phyloP scores from a whole-genome alignment of 495 filamentous ascomycete species.

The Podospora tetraspora region DNA sequence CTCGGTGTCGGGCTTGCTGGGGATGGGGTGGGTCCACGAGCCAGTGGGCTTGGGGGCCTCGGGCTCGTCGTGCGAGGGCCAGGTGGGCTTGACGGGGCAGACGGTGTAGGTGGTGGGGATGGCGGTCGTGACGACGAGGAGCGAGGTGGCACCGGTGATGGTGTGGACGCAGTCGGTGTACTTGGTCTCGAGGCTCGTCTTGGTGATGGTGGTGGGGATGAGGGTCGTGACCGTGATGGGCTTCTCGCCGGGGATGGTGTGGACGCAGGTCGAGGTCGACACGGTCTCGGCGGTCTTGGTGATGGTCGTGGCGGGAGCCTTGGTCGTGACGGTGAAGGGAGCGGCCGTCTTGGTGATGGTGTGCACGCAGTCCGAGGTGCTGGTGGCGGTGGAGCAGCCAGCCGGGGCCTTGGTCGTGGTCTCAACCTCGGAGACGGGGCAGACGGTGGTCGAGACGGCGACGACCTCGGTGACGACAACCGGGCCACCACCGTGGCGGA shows the following conservation, averaged over 20 bases:
- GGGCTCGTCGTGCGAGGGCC: not conserved
- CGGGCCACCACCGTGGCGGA: slow-evolving; percentile 34
- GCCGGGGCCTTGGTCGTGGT: not conserved
- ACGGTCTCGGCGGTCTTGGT: not conserved
- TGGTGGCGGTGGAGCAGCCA: slow-evolving; percentile 3
- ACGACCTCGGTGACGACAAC: slow-evolving; percentile 17
- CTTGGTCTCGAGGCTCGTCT: not conserved
- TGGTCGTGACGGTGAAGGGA: slow-evolving; percentile 3
- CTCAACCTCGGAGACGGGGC: slow-evolving; percentile 4
- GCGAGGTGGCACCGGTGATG: not conserved
- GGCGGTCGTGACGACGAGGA: not conserved
- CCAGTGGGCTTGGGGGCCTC: slow-evolving; percentile 1
- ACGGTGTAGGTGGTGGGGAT: not conserved
- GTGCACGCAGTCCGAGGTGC: not conserved
- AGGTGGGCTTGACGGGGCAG: slow-evolving; percentile 1
- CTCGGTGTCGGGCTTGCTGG: not conserved
- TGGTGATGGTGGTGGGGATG: not conserved
- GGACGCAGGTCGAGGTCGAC: not conserved
- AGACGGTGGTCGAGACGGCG: slow-evolving; percentile 20
- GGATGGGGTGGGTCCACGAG: slow-evolving; percentile 2
- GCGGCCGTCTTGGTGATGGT: slow-evolving; percentile 1
- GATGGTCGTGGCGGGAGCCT: slow-evolving; percentile 6
- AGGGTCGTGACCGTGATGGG: not conserved
- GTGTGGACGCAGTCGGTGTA: not conserved
- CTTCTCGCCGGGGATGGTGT: not conserved